Base-by-base conservation (phyloP, 495 filamentous ascomycete species). In the Xanthoparmelia taractica region DNA sequence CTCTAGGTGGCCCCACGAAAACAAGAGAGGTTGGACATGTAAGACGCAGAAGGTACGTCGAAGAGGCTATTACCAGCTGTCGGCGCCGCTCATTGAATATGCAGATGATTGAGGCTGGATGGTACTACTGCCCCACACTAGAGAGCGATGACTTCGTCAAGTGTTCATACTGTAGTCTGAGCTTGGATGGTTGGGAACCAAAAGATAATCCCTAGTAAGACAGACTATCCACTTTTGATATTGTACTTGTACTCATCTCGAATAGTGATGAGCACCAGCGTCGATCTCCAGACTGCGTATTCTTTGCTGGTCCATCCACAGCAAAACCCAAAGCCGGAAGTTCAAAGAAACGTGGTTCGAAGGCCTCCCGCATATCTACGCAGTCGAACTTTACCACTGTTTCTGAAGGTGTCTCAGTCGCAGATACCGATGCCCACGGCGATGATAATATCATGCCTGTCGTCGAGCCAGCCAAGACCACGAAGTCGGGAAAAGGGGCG, bases 101-200 rank as follows among this genome's bases (percentile, higher is more conserved):
- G 34, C 67, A 97, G 92, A 89, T 97, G 81, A 88, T 89, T 47
- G 87, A 91, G 61, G 89, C 89, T 10, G 94, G 94, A 20, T 98
- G 92, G 91, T 90, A 88, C 71, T 96, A 92, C 73, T 91, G 90
- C 40, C 94, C 94, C 0, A 89, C 80, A 1, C 77, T 80, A 40
- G 91, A 92, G 40, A 87, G 83, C 34, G 82, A 90, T 60, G 94
- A 98, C 73, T 84, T 91, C 72, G 89, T 87, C 4, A 92, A 84
- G 17, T 98, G 94, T 71, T 82, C 86, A 23, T 97, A 97, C 73
- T 98, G 94, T 73, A 81, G 83, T 41, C 73, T 97, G 36, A 87
- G 84, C 37, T 80, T 97, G 55, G 91, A 96, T 72, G 90, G 89
- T 2, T 97, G 93, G 92, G 92, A 96, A 70, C 86, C 89, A 17